phyloP scores from a whole-genome alignment of 2,329 filamentous ascomycete species.

The Sclerotinia nivalis region DNA sequence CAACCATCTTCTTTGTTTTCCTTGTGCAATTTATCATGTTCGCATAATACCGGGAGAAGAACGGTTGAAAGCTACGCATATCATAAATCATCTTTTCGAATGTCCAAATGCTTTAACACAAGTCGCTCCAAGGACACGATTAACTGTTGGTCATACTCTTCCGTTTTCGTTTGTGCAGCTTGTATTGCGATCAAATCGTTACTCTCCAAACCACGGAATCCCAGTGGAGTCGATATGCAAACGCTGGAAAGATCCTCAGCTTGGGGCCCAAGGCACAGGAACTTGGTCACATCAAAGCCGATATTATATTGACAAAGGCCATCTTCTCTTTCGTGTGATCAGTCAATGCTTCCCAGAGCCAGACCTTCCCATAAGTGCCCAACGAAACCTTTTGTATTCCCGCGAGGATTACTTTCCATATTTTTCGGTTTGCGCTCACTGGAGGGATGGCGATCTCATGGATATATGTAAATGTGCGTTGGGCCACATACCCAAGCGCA shows the following conservation, averaged over 20 bases:
- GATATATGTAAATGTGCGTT: constrained; percentile 62
- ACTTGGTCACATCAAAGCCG: constrained; percentile 56
- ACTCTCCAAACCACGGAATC: constrained; percentile 51
- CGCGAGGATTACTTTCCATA: constrained; percentile 62
- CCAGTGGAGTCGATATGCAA: constrained; percentile 49
- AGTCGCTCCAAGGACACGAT: constrained; percentile 52
- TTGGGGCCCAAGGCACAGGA: constrained; percentile 42
- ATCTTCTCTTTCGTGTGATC: constrained; percentile 58
- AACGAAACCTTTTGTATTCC: constrained; percentile 58
- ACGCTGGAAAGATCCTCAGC: constrained; percentile 49
- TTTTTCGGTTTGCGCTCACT: constrained; percentile 63
- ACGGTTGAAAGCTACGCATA: constrained; percentile 52
- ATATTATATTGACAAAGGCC: constrained; percentile 54
- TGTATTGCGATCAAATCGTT: constrained; percentile 51
- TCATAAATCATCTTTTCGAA: constrained; percentile 57
- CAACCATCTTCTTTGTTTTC: constrained; percentile 59
- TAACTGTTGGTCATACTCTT: constrained; percentile 56
- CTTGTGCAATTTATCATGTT: constrained; percentile 56
- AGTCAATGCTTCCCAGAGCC: constrained; percentile 54
- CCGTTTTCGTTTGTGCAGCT: constrained; percentile 61
- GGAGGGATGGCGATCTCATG: constrained; percentile 62
- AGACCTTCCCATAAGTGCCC: constrained; percentile 51
- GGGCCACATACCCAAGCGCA: constrained; percentile 53
- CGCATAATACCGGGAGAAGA: constrained; percentile 55
- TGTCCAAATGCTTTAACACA: constrained; percentile 55